Conservation (phyloP, 306 rosid genomes). For the Comarum palustre region DNA sequence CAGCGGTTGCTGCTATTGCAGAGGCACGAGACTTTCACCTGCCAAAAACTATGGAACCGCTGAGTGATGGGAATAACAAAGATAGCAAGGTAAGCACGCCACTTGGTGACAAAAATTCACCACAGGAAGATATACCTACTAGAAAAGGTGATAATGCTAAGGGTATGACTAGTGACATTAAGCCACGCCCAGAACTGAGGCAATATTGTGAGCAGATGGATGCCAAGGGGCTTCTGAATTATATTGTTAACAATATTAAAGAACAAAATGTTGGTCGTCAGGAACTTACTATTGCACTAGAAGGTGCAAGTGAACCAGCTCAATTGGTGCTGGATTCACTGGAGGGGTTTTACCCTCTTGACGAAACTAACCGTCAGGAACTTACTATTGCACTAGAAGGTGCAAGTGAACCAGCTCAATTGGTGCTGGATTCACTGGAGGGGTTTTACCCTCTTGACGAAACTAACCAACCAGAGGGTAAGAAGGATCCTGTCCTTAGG, state of each 20-base stretch:
- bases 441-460: constrained; percentile 73
- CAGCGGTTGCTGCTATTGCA: constrained; percentile 55
- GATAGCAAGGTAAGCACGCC: constrained; percentile 69
- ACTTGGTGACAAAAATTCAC: constrained; percentile 51
- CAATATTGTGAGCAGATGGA: constrained; percentile 67
- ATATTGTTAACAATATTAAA: constrained; percentile 49
- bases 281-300: constrained; percentile 70
- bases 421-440: constrained; percentile 82
- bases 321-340: constrained; percentile 74
- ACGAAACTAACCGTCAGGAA: constrained; percentile 50
- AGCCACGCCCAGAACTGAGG: constrained; percentile 60
- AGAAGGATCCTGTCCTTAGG: constrained; percentile 62
- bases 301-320: constrained; percentile 59
- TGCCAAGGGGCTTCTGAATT: constrained; percentile 65
- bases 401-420: constrained; percentile 54
- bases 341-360: constrained; percentile 76
- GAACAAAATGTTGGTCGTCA: constrained; percentile 40
- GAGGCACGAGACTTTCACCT: constrained; percentile 52
- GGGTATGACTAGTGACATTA: constrained; percentile 50
- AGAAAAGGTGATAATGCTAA: constrained; percentile 52
- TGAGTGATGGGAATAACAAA: constrained; percentile 44
- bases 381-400: constrained; percentile 66
- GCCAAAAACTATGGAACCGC: constrained; percentile 38
- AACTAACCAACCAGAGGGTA: constrained; percentile 49
- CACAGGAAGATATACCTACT: constrained; percentile 50